These are phyloP conservation scores for Conticribra guillardii DNA, from an alignment of 108 stramenopile species.

Conservation along the genomic window DNA sequence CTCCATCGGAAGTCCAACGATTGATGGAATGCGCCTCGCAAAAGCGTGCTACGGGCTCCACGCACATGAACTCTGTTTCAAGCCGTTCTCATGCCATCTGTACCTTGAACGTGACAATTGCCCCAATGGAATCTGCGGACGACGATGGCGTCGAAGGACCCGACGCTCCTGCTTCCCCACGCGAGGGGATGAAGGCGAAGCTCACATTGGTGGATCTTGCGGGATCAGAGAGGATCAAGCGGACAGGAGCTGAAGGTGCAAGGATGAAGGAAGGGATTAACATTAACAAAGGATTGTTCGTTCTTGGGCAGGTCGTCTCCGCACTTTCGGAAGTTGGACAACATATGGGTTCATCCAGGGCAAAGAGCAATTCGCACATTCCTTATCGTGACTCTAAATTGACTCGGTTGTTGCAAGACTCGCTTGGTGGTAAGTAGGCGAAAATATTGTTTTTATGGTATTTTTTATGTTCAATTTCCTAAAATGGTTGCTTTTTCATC, in stretches of 20 bases:
- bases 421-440: conserved; percentile 75
- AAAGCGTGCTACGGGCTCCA: conserved; percentile 78
- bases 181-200: conserved; percentile 52
- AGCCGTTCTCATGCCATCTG: conserved; percentile 95
- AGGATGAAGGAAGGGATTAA: conserved; percentile 95
- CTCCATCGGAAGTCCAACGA: conserved; percentile 54
- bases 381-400: conserved; percentile 84
- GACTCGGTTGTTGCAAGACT: conserved; percentile 81
- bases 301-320: conserved; percentile 97
- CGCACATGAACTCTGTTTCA: conserved; percentile 88
- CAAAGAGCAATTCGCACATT: conserved; percentile 53
- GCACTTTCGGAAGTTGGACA: conserved; percentile 66
- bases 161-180: neutral
- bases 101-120: conserved; percentile 72
- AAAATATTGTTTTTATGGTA: conserved; percentile 21
- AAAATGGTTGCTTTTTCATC: conserved; percentile 7
- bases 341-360: conserved; percentile 2
- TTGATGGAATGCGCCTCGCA: conserved; percentile 66
- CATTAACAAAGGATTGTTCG: conserved; percentile 96
- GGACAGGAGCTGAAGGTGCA: conserved; percentile 79
- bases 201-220: conserved; percentile 92
- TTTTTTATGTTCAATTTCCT: neutral
- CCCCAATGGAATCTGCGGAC: conserved; percentile 25
- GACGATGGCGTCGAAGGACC: neutral
- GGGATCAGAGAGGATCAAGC: conserved; percentile 88